phyloP scores from a whole-genome alignment of 768 basidiomycete genomes.

The Pisolithus orientalis region DNA sequence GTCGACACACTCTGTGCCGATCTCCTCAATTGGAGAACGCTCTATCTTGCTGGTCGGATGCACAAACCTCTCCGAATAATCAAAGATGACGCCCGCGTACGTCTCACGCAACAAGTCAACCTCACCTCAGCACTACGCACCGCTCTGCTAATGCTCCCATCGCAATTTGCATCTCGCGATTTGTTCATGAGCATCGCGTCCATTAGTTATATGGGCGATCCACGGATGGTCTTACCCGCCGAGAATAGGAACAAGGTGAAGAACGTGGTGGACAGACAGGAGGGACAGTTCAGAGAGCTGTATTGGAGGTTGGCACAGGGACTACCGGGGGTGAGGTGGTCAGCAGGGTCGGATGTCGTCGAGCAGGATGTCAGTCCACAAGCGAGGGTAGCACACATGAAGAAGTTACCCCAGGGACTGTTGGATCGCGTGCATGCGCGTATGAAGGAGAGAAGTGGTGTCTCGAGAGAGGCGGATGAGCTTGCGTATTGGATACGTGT shows the following conservation, averaged over 20 bases:
- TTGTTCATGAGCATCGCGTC: slow-evolving; percentile 84
- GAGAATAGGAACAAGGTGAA: slow-evolving; percentile 94
- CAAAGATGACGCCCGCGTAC: slow-evolving; percentile 86
- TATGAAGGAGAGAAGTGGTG: slow-evolving; percentile 23
- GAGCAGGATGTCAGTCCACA: slow-evolving; percentile 71
- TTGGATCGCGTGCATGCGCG: slow-evolving; percentile 44
- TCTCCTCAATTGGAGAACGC: slow-evolving; percentile 84
- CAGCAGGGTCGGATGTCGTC: slow-evolving; percentile 39
- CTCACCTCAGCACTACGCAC: slow-evolving; percentile 84
- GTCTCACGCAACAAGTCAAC: slow-evolving; percentile 91
- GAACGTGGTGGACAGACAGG: slow-evolving; percentile 85
- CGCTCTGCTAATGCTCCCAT: slow-evolving; percentile 82
- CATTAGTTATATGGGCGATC: slow-evolving; percentile 85
- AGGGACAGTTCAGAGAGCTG: slow-evolving; percentile 77
- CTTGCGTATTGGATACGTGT: slow-evolving; percentile 68
- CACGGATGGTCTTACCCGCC: slow-evolving; percentile 88
- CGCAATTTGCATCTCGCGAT: slow-evolving; percentile 71
- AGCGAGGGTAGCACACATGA: slow-evolving; percentile 66
- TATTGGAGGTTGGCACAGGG: slow-evolving; percentile 77
- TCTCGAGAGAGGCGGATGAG: slow-evolving; percentile 57
- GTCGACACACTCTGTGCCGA: slow-evolving; percentile 87
- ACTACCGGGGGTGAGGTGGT: slow-evolving; percentile 78
- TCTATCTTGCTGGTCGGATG: slow-evolving; percentile 94
- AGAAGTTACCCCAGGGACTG: slow-evolving; percentile 70
- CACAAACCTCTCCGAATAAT: slow-evolving; percentile 96